phyloP scores from a whole-genome alignment of 2,329 filamentous ascomycete species.

The Parastagonospora avenae region DNA sequence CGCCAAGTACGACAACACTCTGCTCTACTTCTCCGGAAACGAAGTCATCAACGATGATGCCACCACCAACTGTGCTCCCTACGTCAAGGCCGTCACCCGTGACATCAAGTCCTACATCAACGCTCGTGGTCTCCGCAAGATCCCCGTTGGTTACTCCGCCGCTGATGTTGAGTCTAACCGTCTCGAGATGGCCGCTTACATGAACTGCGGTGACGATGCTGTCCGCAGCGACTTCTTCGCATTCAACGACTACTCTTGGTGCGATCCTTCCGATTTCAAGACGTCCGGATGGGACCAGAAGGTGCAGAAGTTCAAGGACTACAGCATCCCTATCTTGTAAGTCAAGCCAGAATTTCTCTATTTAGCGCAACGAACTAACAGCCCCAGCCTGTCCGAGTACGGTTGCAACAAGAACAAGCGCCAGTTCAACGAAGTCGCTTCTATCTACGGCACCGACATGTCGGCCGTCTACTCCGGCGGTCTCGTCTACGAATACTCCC shows the following conservation, averaged over 20 bases:
- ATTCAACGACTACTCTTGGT: slow-evolving; percentile 91
- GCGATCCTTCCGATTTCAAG: slow-evolving; percentile 70
- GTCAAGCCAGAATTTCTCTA: slow-evolving; percentile 9
- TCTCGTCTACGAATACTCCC: slow-evolving; percentile 92
- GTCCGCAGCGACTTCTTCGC: slow-evolving; percentile 87
- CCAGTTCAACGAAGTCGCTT: slow-evolving; percentile 76
- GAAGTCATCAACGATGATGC: slow-evolving; percentile 73
- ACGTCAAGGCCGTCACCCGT: slow-evolving; percentile 72
- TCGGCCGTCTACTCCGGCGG: slow-evolving; percentile 90
- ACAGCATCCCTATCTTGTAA: slow-evolving; percentile 83
- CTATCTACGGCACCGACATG: slow-evolving; percentile 85
- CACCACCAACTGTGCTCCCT: slow-evolving; percentile 70
- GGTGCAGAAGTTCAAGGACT: slow-evolving; percentile 84
- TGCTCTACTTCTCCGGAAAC: slow-evolving; percentile 83
- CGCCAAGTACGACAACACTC: slow-evolving; percentile 79
- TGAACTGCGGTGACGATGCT: slow-evolving; percentile 89
- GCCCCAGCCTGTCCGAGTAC: slow-evolving; percentile 77
- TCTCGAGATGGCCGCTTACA: slow-evolving; percentile 83
- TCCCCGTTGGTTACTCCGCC: slow-evolving; percentile 81
- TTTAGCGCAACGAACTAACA: neutral
- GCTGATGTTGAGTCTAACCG: slow-evolving; percentile 87
- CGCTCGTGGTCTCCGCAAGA: slow-evolving; percentile 68
- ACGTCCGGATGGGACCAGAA: slow-evolving; percentile 84
- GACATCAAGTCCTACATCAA: slow-evolving; percentile 83
- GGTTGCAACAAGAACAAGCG: slow-evolving; percentile 86